Base-by-base conservation (phyloP, 164 flowering plant species). In the Platanus orientalis region DNA sequence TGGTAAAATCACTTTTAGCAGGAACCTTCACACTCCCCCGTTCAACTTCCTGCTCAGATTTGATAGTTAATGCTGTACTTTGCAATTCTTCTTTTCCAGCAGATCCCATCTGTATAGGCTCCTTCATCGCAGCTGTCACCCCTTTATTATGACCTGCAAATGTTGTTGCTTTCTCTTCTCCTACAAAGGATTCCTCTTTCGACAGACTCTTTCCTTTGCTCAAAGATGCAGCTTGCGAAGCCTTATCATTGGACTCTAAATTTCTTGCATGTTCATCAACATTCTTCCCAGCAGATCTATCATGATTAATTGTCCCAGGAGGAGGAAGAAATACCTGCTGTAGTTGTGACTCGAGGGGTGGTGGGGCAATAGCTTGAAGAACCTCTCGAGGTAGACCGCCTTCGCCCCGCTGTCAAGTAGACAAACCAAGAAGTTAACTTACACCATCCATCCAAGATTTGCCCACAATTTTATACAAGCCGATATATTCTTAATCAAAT, bases 331-430 rank as follows among this genome's bases (percentile, higher is more conserved):
- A 40, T 47, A 56, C 79, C 71, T 83, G 96, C 71, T 84, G 90
- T 58, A 55, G 73, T 72, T 80, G 93, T 63, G 67, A 54, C 39
- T 86, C 96, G 64, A 95, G 90, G 11, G 97, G 94, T 21, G 99
- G 99, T 29, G 99, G 96, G 49, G 82, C 81, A 76, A 95, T 90
- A 67, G 94, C 83, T 71, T 69, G 86, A 53, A 92, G 92, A 71
- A 95, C 86, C 73, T 92, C 97, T 63, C 80, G 90, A 7, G 99
- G 97, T 40, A 95, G 92, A 59, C 74, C 79, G 51, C 81, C 81
- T 73, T 95, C 97, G 66, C 99, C 97, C 76, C 92, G 88, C 99
- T 95, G 81, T 57, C 48, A 61, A 57, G 28, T 51, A 55, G 61
- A 63, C 34, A 61, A 21, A 66, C 42, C 13, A 71, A 60, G 0